These are phyloP conservation scores for Allium cepa DNA, from an alignment of 106 monocot species.

Conservation along the genomic window DNA sequence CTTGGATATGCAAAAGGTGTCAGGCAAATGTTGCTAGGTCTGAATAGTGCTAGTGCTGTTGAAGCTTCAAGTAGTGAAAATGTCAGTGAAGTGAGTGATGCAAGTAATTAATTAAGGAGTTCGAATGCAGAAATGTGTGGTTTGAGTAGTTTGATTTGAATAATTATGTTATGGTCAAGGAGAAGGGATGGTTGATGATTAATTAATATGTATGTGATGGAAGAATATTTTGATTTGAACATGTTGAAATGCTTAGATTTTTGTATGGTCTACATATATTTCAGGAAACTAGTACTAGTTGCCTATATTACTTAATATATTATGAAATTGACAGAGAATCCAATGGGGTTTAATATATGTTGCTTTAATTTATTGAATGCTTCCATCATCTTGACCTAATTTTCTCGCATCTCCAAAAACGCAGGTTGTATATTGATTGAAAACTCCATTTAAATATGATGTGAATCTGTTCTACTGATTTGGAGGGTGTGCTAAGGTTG, in stretches of 20 bases:
- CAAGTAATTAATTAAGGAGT: background rate
- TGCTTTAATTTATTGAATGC: too few relatives aligned
- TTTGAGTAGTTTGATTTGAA: background rate
- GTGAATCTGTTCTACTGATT: too few relatives aligned
- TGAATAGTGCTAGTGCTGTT: background rate
- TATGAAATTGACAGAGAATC: background rate
- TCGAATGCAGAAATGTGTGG: background rate
- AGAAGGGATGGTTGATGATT: background rate
- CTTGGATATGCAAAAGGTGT: constrained; percentile 43
- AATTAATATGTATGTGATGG: too few relatives aligned
- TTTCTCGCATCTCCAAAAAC: too few relatives aligned
- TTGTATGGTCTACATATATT: background rate
- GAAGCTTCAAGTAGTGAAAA: background rate
- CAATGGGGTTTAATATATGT: too few relatives aligned
- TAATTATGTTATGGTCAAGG: background rate
- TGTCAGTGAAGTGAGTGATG: background rate
- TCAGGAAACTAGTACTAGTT: background rate
- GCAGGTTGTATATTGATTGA: too few relatives aligned
- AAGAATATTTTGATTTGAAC: background rate
- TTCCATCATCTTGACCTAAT: too few relatives aligned
- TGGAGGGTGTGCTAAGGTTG: too few relatives aligned
- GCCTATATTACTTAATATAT: background rate
- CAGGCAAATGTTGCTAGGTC: constrained; percentile 35
- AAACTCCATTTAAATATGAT: too few relatives aligned
- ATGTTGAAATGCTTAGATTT: background rate